Percentiles rank a stretch among this genome's conserved stretches.
Conservation (phyloP, 768 basidiomycete species). For the Rubroboletus satanas region DNA sequence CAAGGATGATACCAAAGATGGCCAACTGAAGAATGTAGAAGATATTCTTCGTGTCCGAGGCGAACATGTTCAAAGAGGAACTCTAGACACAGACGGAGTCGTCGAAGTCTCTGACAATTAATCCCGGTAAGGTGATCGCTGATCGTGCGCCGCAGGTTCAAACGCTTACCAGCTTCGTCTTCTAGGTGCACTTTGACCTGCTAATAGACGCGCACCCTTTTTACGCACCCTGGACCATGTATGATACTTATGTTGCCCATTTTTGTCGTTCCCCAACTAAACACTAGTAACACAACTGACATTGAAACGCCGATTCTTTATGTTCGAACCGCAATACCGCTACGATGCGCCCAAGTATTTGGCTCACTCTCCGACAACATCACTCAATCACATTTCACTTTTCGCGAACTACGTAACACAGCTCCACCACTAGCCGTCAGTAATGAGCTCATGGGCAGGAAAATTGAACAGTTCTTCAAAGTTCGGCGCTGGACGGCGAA, state of each 20-base stretch:
- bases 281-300: neutral
- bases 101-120: conserved; percentile 48
- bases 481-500: neutral
- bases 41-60: conserved; percentile 76
- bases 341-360: neutral
- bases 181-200: neutral
- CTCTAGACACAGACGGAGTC: conserved; percentile 44
- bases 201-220: neutral
- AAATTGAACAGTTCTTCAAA: neutral
- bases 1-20: conserved; percentile 72
- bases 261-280: neutral
- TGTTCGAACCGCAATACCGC: neutral
- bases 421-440: conserved; percentile 9
- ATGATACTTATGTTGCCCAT: conserved; percentile 7
- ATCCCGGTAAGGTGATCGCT: conserved; percentile 8
- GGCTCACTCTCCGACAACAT: neutral
- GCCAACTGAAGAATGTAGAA: conserved; percentile 75
- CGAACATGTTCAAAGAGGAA: conserved; percentile 61
- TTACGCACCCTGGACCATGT: neutral
- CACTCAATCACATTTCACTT: neutral
- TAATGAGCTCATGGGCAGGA: neutral
- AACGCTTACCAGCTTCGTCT: neutral
- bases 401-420: conserved; percentile 11
- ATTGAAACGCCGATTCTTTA: neutral
- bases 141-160: neutral